A percentile compares a stretch with the other conserved stretches of the same genome.
Conservation (phyloP, 1,139 yeast species). For the Suhomyces taliae region DNA sequence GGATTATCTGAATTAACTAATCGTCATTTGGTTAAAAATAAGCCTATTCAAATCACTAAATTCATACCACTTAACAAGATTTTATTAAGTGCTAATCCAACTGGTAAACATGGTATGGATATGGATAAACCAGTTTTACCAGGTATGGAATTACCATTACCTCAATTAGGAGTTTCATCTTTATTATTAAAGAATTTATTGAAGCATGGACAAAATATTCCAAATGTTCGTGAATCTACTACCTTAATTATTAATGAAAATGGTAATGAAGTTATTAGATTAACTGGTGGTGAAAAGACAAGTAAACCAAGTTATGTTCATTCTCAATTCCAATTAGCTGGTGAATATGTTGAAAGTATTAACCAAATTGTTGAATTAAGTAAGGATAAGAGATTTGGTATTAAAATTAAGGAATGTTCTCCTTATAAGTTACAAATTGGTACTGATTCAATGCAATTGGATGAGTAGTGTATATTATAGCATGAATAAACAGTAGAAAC, state of each 20-base stretch:
- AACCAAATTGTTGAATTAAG: slow-evolving; percentile 56
- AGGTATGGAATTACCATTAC: slow-evolving; percentile 71
- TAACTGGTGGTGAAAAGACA: slow-evolving; percentile 74
- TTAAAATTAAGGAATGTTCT: slow-evolving; percentile 60
- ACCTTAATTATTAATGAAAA: slow-evolving; percentile 52
- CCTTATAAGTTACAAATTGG: slow-evolving; percentile 44
- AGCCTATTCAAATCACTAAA: slow-evolving; percentile 70
- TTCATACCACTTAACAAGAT: slow-evolving; percentile 68
- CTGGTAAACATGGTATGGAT: slow-evolving; percentile 65
- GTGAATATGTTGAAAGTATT: slow-evolving; percentile 48
- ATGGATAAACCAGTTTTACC: slow-evolving; percentile 67
- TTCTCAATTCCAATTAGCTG: slow-evolving; percentile 59
- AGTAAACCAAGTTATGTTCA: slow-evolving; percentile 85
- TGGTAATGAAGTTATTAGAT: slow-evolving; percentile 59
- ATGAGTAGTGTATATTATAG: slow-evolving; percentile 15
- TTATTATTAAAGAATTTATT: slow-evolving; percentile 63
- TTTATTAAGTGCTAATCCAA: slow-evolving; percentile 59
- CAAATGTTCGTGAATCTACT: slow-evolving; percentile 74
- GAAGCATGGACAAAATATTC: slow-evolving; percentile 49
- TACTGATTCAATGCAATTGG: slow-evolving; percentile 32
- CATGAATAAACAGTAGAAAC: not conserved
- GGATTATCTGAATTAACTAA: slow-evolving; percentile 83
- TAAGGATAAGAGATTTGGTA: slow-evolving; percentile 68
- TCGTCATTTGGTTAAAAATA: slow-evolving; percentile 75
- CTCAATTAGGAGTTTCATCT: slow-evolving; percentile 66